phyloP scores from a whole-genome alignment of 192 early-diverging fungal species.

The Globomyces pollinis-pini region DNA sequence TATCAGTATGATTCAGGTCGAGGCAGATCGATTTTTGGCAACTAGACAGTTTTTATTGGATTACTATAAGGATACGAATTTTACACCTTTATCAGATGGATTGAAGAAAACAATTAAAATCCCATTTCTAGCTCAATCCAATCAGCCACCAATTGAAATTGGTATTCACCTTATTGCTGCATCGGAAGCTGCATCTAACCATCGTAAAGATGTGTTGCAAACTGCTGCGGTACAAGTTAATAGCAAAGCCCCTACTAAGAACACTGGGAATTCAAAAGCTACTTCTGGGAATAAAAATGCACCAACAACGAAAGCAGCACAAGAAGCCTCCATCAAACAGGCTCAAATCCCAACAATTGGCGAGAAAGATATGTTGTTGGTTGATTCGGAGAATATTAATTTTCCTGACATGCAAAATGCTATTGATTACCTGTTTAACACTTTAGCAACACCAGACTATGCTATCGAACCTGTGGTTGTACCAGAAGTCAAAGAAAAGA shows the following conservation, averaged over 20 bases:
- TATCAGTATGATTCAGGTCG: slow-evolving; percentile 50
- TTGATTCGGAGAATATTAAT: slow-evolving; percentile 12
- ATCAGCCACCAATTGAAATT: slow-evolving; percentile 24
- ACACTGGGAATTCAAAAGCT: background rate
- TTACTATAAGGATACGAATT: slow-evolving; percentile 43
- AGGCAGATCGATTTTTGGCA: slow-evolving; percentile 40
- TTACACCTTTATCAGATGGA: slow-evolving; percentile 17
- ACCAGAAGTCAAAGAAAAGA: slow-evolving; percentile 35
- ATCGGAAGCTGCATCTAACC: slow-evolving; percentile 1
- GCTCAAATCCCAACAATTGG: slow-evolving; percentile 4
- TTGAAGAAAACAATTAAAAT: slow-evolving; percentile 19
- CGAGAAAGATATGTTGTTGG: slow-evolving; percentile 11
- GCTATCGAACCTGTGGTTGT: slow-evolving; percentile 12
- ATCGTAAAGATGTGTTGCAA: slow-evolving; percentile 8
- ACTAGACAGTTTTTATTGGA: slow-evolving; percentile 43
- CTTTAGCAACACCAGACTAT: background rate
- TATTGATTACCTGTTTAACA: slow-evolving; percentile 8
- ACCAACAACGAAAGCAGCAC: slow-evolving; percentile 2
- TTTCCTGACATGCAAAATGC: slow-evolving; percentile 36
- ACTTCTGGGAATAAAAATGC: slow-evolving; percentile 12
- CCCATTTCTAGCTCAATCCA: slow-evolving; percentile 21
- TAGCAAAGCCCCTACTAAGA: background rate
- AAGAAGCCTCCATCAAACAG: background rate
- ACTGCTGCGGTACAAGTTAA: background rate
- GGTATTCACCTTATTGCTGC: slow-evolving; percentile 11